Base-by-base conservation (phyloP, 345 rosid genomes). In the Eucalyptus curtisii region DNA sequence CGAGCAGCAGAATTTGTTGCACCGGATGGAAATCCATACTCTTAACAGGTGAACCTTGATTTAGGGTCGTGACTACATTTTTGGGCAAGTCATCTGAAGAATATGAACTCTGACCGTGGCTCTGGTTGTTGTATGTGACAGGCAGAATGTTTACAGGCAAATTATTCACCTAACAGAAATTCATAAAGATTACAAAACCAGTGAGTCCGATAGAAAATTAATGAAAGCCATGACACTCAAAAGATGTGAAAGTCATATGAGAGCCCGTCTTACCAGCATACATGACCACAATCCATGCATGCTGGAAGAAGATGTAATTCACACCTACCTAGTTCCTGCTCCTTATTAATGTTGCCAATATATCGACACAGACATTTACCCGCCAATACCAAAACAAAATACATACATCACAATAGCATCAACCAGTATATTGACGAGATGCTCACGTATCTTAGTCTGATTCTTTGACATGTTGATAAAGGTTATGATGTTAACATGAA, bases 1-100 rank as follows among this genome's bases (percentile, higher is more conserved):
- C 97, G 31, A 97, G 95, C 88, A 97, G 97, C 80, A 96, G 89
- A 90, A 92, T 95, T 91, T 95, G 98, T 91, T 95, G 96, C 88
- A 91, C 81, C 0, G 98, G 98, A 91, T 97, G 98, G 90, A 97
- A 97, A 93, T 95, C 99, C 97, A 97, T 97, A 93, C 98, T 97
- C 94, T 90, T 95, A 86, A 93, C 96, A 87, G 95, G 91, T 88
- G 97, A 95, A 44, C 96, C 95, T 92, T 96, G 97, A 92, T 17
- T 92, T 86, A 97, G 94, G 82, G 91, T 93, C 94, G 86, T 89
- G 88, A 94, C 94, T 89, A 92, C 93, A 89, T 88, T 92, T 94
- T 93, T 96, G 87, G 98, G 99, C 91, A 97, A 94, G 92, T 95
- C 97, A 90, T 96, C 97, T 55, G 96, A 91, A 88, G 97, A 94